These are phyloP conservation scores for Spizellomyces punctatus DNA, from an alignment of 192 early-diverging fungal species.

Conservation along the genomic window DNA sequence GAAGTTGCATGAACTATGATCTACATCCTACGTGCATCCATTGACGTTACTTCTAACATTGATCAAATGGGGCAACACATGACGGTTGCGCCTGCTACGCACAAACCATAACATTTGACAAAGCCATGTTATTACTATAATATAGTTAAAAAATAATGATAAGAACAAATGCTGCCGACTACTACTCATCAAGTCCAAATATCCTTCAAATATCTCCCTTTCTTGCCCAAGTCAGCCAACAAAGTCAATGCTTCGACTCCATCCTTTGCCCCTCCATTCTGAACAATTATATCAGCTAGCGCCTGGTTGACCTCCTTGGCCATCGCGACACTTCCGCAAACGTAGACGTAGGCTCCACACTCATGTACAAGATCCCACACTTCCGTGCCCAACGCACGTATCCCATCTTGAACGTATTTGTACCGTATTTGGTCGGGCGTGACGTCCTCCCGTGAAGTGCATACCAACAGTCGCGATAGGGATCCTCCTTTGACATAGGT, in stretches of 20 bases:
- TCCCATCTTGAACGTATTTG: conserved; percentile 85
- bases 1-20: not conserved
- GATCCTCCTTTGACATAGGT: conserved; percentile 47
- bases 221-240: conserved; percentile 63
- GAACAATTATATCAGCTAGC: conserved; percentile 64
- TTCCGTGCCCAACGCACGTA: conserved; percentile 56
- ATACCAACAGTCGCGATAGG: conserved; percentile 53
- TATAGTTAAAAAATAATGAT: not conserved
- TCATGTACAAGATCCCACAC: conserved; percentile 16
- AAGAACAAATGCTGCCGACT: not conserved
- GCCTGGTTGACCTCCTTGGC: conserved; percentile 82
- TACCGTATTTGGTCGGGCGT: conserved; percentile 24
- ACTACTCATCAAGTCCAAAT: conserved; percentile 37
- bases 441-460: conserved; percentile 24
- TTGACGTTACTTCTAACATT: not conserved
- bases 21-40: not conserved
- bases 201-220: conserved; percentile 65
- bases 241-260: conserved; percentile 53
- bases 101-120: not conserved
- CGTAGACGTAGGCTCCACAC: conserved; percentile 21
- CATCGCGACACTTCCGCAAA: conserved; percentile 76
- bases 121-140: too few species aligned
- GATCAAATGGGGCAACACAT: not conserved
- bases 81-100: not conserved
- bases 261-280: conserved; percentile 48